A percentile compares a stretch with the other conserved stretches of the same genome.
Evolutionary conservation across 164 flowering plant genomes (phyloP).

Genomic region (Brasenia schreberi): DNA sequence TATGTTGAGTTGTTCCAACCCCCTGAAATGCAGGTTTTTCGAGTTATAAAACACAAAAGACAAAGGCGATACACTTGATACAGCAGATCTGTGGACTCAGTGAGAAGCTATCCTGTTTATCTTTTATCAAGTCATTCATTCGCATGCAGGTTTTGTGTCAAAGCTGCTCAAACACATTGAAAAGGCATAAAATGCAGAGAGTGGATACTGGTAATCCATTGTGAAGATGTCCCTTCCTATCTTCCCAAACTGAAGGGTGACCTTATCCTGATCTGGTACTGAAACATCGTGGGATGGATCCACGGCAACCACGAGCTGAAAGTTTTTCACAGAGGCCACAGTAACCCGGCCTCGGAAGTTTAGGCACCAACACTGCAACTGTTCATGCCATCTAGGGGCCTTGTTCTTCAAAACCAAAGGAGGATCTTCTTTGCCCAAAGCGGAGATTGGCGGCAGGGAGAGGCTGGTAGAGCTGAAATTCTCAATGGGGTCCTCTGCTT

Average conservation of each 20-base stretch:
- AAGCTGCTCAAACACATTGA: conserved; percentile 83
- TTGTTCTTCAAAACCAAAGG: conserved; percentile 49
- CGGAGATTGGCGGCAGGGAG: conserved; percentile 12
- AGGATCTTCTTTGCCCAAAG: conserved; percentile 18
- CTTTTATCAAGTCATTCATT: conserved; percentile 20
- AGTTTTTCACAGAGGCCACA: conserved; percentile 92
- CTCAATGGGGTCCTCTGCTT: conserved; percentile 16
- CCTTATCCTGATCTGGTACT: conserved; percentile 56
- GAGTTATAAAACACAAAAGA: no score
- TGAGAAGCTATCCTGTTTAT: no score
- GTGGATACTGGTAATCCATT: conserved; percentile 75
- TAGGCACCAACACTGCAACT: conserved; percentile 87
- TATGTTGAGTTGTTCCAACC: no score
- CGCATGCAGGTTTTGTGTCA: conserved; percentile 86
- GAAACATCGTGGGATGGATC: conserved; percentile 39
- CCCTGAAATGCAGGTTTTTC: no score
- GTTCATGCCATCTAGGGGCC: conserved; percentile 86
- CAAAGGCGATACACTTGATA: no score
- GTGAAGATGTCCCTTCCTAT: conserved; percentile 88
- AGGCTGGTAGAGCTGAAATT: conserved; percentile 21
- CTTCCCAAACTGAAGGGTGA: conserved; percentile 81
- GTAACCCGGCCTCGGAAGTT: conserved; percentile 90
- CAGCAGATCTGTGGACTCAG: no score
- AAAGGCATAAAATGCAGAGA: conserved; percentile 86
- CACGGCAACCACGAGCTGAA: conserved; percentile 47